A percentile compares a stretch with the other conserved stretches of the same genome.
These are phyloP conservation scores for Penicillium sp. DNA, from an alignment of 2,329 filamentous ascomycete genomes.

Conservation along the genomic window DNA sequence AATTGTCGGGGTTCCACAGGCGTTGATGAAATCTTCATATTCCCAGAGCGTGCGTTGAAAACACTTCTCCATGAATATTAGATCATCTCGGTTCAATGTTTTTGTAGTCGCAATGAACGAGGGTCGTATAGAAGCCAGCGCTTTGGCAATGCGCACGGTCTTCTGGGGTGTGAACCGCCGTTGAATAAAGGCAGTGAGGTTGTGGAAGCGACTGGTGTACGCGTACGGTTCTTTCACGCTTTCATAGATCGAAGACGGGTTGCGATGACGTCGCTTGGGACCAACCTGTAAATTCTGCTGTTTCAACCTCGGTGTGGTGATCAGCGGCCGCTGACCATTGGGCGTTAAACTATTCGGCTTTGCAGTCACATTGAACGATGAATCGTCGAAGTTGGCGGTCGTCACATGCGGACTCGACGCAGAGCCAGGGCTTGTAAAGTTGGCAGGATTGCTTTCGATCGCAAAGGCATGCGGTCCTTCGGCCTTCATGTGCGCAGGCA, in stretches of 20 bases:
- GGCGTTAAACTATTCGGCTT: constrained; percentile 28
- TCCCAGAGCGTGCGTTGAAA: constrained; percentile 89
- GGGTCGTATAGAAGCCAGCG: constrained; percentile 81
- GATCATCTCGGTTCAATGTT: constrained; percentile 78
- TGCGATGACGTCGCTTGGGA: constrained; percentile 52
- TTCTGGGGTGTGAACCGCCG: constrained; percentile 71
- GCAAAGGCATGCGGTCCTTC: constrained; percentile 54
- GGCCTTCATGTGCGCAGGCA: constrained; percentile 40
- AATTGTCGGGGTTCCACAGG: constrained; percentile 82
- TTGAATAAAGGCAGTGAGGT: constrained; percentile 72
- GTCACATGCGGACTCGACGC: constrained; percentile 49
- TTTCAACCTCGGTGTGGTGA: constrained; percentile 43
- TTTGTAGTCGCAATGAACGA: constrained; percentile 89
- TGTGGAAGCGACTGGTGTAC: constrained; percentile 86
- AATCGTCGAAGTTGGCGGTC: constrained; percentile 39
- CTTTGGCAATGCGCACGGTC: constrained; percentile 75
- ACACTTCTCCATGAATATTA: constrained; percentile 97
- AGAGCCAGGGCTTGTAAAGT: constrained; percentile 54
- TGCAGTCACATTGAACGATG: constrained; percentile 21
- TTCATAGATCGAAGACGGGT: constrained; percentile 82
- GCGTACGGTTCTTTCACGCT: constrained; percentile 86
- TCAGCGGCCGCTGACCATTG: constrained; percentile 34
- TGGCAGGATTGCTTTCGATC: constrained; percentile 54
- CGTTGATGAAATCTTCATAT: constrained; percentile 86
- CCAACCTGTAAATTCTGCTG: constrained; percentile 35